Evolutionary conservation across 805 yeast species (phyloP).

Genomic region (Saccharomycopsis capsularis): DNA sequence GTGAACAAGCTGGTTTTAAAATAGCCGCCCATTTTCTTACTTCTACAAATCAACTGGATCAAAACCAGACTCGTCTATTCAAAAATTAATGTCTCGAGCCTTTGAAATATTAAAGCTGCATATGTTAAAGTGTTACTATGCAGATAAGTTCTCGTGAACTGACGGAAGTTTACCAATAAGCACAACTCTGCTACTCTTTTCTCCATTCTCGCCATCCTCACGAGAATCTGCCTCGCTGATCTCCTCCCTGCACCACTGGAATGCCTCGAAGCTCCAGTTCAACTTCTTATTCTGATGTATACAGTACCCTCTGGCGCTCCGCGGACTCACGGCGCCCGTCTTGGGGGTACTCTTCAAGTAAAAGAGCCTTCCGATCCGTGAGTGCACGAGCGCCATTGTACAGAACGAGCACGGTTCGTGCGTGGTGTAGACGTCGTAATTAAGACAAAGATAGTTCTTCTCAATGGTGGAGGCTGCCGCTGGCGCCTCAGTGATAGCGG

Average conservation of each 20-base stretch:
- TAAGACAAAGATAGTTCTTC: constrained; percentile 58
- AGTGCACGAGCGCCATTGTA: constrained; percentile 90
- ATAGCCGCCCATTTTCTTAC: too few relatives aligned
- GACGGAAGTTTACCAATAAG: too few relatives aligned
- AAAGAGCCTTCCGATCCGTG: constrained; percentile 65
- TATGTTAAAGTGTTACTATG: too few relatives aligned
- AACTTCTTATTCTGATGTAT: constrained; percentile 68
- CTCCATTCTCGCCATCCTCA: too few relatives aligned
- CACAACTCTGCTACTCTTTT: too few relatives aligned
- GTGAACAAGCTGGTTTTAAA: too few relatives aligned
- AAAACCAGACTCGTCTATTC: too few relatives aligned
- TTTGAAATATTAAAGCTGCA: too few relatives aligned
- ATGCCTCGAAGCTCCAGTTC: constrained; percentile 84
- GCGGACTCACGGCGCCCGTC: constrained; percentile 51
- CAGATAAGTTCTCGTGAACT: too few relatives aligned
- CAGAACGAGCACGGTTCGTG: constrained; percentile 98
- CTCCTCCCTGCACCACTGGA: constrained; percentile 70
- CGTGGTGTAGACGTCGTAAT: constrained; percentile 73
- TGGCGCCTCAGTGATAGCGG: constrained; percentile 9
- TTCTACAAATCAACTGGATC: too few relatives aligned
- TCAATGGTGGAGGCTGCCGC: constrained; percentile 3
- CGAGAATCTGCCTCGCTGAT: too few relatives aligned
- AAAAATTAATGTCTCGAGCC: too few relatives aligned
- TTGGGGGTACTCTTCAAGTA: constrained; percentile 43
- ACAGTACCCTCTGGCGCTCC: constrained; percentile 60